phyloP scores from a whole-genome alignment of 768 basidiomycete species.

The Collybia sordida region DNA sequence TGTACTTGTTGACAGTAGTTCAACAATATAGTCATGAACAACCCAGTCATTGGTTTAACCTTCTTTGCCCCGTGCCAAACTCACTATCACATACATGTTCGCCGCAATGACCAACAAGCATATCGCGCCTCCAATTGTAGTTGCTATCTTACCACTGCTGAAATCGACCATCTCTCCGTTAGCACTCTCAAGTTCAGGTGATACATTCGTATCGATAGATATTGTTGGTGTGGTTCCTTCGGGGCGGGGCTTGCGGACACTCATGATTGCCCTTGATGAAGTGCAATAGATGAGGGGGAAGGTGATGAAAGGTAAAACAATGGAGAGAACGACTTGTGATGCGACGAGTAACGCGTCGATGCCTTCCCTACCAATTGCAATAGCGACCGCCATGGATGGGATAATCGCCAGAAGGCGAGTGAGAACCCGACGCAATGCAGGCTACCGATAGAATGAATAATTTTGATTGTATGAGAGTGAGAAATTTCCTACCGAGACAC shows the following conservation, averaged over 20 bases:
- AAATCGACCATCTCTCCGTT: slow-evolving; percentile 53
- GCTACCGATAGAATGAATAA: slow-evolving; percentile 36
- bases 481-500: slow-evolving; percentile 57
- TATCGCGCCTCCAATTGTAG: slow-evolving; percentile 50
- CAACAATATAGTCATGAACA: no score
- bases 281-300: slow-evolving; percentile 80
- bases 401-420: slow-evolving; percentile 83
- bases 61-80: slow-evolving; percentile 31
- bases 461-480: slow-evolving; percentile 2
- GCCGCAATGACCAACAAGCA: slow-evolving; percentile 69
- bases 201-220: slow-evolving; percentile 17
- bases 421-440: slow-evolving; percentile 72
- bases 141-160: slow-evolving; percentile 56
- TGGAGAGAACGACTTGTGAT: slow-evolving; percentile 80
- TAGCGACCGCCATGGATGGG: slow-evolving; percentile 79
- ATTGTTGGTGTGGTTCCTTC: slow-evolving; percentile 38
- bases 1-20: no score
- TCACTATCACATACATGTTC: slow-evolving; percentile 75
- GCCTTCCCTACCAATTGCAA: slow-evolving; percentile 66
- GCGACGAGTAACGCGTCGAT: slow-evolving; percentile 80
- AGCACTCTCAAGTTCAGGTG: slow-evolving; percentile 21
- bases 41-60: neutral
- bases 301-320: slow-evolving; percentile 85
- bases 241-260: slow-evolving; percentile 44
- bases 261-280: slow-evolving; percentile 71